phyloP scores from a whole-genome alignment of 1,284 basidiomycete genomes.

The Polyporus tsugae region DNA sequence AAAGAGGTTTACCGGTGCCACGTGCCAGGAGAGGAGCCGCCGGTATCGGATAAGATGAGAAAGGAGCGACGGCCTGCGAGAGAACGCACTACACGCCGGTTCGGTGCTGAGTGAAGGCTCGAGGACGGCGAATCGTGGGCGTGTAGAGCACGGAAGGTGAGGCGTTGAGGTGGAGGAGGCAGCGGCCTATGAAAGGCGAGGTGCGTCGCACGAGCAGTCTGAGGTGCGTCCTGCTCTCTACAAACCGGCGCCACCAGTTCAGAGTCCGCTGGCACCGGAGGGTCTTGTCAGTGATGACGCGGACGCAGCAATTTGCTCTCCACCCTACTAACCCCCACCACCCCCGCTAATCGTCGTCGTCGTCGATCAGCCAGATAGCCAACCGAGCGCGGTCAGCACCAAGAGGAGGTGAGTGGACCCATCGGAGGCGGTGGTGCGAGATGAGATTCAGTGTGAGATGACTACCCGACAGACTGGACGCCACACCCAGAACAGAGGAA shows the following conservation, averaged over 20 bases:
- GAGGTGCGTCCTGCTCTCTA: not conserved
- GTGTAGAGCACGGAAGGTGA: not conserved
- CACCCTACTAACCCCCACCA: not conserved
- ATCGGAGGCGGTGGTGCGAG: conserved; percentile 12
- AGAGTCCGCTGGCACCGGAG: conserved; percentile 20
- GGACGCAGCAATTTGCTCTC: conserved; percentile 7
- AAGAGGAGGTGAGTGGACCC: conserved; percentile 24
- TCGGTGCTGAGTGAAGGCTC: conserved; percentile 12
- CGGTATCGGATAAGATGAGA: conserved; percentile 35
- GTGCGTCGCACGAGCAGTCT: conserved; percentile 16
- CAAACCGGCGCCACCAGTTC: conserved; percentile 6
- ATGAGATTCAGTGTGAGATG: conserved; percentile 33
- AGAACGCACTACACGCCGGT: not conserved
- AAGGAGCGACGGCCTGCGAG: conserved; percentile 14
- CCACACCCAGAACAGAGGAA: conserved; percentile 35
- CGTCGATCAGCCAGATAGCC: conserved; percentile 1
- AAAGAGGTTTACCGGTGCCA: conserved; percentile 15
- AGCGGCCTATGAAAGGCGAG: not conserved
- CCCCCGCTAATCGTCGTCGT: not conserved
- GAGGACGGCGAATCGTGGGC: conserved; percentile 7
- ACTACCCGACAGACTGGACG: conserved; percentile 36
- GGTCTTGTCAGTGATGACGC: not conserved
- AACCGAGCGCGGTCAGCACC: not conserved
- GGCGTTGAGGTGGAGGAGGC: not conserved
- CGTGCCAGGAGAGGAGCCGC: conserved; percentile 21